These are phyloP conservation scores for Ricinus communis DNA, from an alignment of 345 rosid genomes.

Conservation along the genomic window DNA sequence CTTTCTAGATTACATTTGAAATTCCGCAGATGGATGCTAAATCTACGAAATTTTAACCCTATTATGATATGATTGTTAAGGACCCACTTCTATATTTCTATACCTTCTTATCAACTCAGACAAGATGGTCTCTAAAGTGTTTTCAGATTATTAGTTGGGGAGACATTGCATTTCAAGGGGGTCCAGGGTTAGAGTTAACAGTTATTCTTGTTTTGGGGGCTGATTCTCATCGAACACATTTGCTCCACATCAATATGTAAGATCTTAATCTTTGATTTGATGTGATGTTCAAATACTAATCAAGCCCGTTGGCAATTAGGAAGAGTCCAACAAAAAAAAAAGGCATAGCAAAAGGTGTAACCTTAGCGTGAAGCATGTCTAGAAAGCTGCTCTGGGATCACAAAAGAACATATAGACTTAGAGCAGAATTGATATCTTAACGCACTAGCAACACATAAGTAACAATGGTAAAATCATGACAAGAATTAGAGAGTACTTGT, in stretches of 20 bases:
- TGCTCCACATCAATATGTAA: constrained; percentile 26
- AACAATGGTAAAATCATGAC: neutral
- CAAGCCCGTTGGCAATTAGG: neutral
- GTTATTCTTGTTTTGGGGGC: constrained; percentile 19
- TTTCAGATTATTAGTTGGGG: constrained; percentile 23
- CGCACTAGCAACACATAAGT: neutral
- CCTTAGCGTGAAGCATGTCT: constrained; percentile 1
- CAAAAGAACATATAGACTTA: neutral
- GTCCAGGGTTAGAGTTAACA: constrained; percentile 22
- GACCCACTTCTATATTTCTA: constrained; percentile 15
- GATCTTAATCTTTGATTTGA: constrained; percentile 18
- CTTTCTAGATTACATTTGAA: neutral
- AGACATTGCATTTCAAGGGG: constrained; percentile 14
- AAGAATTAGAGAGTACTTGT: neutral
- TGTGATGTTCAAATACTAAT: constrained; percentile 15
- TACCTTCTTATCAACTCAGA: constrained; percentile 15
- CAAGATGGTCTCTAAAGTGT: constrained; percentile 27
- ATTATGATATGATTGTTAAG: constrained; percentile 8
- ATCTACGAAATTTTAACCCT: constrained; percentile 18
- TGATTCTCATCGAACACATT: constrained; percentile 1
- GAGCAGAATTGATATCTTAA: neutral
- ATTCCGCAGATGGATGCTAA: neutral
- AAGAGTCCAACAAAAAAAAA: constrained; percentile 3
- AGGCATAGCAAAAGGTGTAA: constrained; percentile 5
- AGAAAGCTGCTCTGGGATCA: neutral